A percentile compares a stretch with the other conserved stretches of the same genome.
These are phyloP conservation scores for Geranomyces variabilis DNA, from an alignment of 192 early-diverging fungal genomes.

Conservation along the genomic window DNA sequence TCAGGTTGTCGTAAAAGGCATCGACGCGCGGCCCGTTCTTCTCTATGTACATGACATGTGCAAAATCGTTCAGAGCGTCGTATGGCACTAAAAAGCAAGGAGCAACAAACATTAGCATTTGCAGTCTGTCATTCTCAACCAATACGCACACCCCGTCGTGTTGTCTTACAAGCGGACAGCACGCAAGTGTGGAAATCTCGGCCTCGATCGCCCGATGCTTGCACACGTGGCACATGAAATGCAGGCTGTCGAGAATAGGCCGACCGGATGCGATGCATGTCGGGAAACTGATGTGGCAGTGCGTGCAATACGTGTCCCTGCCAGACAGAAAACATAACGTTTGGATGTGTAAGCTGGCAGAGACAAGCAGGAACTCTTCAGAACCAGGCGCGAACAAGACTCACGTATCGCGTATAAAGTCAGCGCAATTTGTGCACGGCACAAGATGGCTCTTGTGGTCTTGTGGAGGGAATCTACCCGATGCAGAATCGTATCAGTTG, in stretches of 20 bases:
- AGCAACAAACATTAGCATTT: not conserved
- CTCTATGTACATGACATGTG: not conserved
- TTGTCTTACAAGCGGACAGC: conserved; percentile 59
- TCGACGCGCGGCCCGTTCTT: too few species aligned
- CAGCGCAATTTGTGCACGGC: conserved; percentile 38
- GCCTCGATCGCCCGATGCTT: conserved; percentile 64
- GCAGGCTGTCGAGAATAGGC: conserved; percentile 58
- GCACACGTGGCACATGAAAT: conserved; percentile 68
- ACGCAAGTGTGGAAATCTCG: conserved; percentile 50
- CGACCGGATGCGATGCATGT: conserved; percentile 60
- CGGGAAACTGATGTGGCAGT: conserved; percentile 58
- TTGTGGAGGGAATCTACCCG: conserved; percentile 32
- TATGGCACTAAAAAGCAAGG: not conserved
- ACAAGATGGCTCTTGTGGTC: conserved; percentile 33
- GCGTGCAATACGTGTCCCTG: conserved; percentile 50
- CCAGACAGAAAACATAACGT: not conserved
- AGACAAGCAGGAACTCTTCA: too few species aligned
- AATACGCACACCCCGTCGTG: not conserved
- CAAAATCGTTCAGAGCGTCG: not conserved
- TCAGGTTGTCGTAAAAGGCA: too few species aligned
- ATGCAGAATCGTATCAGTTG: too few species aligned
- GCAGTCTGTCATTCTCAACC: not conserved
- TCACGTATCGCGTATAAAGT: conserved; percentile 33
- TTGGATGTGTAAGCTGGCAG: too few species aligned
- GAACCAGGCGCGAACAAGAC: too few species aligned